These are phyloP conservation scores for Nakaseomyces kungkrabaensis DNA, from an alignment of 1,139 yeast genomes.

Conservation along the genomic window DNA sequence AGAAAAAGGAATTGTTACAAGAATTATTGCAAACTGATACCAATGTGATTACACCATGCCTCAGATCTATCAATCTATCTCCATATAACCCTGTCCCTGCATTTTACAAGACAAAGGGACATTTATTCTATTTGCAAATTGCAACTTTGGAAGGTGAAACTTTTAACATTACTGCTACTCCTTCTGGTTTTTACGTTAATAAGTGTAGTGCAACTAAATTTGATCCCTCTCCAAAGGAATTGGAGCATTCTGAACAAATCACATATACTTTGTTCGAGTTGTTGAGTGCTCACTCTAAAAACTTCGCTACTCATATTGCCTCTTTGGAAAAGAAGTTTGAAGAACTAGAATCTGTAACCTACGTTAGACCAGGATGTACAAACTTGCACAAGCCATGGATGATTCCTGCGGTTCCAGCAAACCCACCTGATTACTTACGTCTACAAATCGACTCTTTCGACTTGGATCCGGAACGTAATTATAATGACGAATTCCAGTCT, in stretches of 20 bases:
- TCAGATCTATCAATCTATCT: conserved; percentile 54
- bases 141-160: conserved; percentile 77
- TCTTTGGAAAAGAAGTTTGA: conserved; percentile 36
- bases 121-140: conserved; percentile 62
- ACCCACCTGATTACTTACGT: conserved; percentile 22
- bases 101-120: conserved; percentile 53
- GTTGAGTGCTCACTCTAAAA: conserved; percentile 29
- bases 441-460: conserved; percentile 17
- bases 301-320: conserved; percentile 32
- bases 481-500: conserved; percentile 87
- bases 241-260: conserved; percentile 15
- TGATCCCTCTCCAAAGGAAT: conserved; percentile 48
- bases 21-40: conserved; percentile 21
- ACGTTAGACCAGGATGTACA: conserved; percentile 50
- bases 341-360: conserved; percentile 43
- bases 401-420: conserved; percentile 32
- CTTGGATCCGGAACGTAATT: conserved; percentile 44
- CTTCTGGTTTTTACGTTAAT: conserved; percentile 71
- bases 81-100: conserved; percentile 85
- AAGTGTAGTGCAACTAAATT: conserved; percentile 57
- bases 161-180: conserved; percentile 66
- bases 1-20: conserved; percentile 11
- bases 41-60: conserved; percentile 29
- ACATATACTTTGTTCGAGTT: conserved; percentile 28
- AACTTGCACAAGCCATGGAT: conserved; percentile 72